Evolutionary conservation across 2,329 filamentous ascomycete genomes (phyloP).

Genomic region (Calonectria pseudoturangicola): DNA sequence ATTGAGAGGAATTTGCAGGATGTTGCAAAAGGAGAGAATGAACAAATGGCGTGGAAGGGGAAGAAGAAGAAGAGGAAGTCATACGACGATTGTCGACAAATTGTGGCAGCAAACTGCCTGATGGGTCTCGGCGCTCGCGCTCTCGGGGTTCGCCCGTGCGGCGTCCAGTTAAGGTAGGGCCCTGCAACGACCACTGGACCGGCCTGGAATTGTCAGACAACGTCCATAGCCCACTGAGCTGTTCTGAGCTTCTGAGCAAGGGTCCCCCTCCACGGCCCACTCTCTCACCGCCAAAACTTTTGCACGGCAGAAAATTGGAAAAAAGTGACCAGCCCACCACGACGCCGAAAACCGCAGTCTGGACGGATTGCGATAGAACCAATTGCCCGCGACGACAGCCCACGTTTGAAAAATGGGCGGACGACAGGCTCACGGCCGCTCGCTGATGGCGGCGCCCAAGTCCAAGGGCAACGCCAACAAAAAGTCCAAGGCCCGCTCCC

Average conservation of each 20-base stretch:
- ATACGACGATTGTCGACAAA: slow-evolving; percentile 39
- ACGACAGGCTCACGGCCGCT: slow-evolving; percentile 75
- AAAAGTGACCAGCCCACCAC: slow-evolving; percentile 46
- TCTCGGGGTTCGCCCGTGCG: slow-evolving; percentile 29
- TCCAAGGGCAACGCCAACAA: slow-evolving; percentile 58
- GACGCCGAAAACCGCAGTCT: slow-evolving; percentile 30
- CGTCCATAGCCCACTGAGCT: slow-evolving; percentile 54
- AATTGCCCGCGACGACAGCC: slow-evolving; percentile 16
- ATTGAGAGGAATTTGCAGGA: slow-evolving; percentile 26
- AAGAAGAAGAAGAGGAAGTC: slow-evolving; percentile 27
- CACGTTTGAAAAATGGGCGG: slow-evolving; percentile 69
- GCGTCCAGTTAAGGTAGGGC: slow-evolving; percentile 18
- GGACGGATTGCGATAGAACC: slow-evolving; percentile 41
- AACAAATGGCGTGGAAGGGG: slow-evolving; percentile 26
- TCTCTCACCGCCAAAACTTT: slow-evolving; percentile 54
- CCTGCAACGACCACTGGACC: slow-evolving; percentile 27
- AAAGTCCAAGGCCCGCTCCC: slow-evolving; percentile 69
- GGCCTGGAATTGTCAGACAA: slow-evolving; percentile 46
- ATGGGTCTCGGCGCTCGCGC: slow-evolving; percentile 42
- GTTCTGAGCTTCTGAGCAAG: slow-evolving; percentile 33
- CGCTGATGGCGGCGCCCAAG: slow-evolving; percentile 65
- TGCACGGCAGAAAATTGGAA: slow-evolving; percentile 54
- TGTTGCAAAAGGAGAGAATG: slow-evolving; percentile 42
- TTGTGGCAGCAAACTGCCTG: slow-evolving; percentile 29
- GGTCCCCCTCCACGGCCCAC: slow-evolving; percentile 53